Evolutionary conservation across 2,329 filamentous ascomycete species (phyloP), one percentile per base, ranked within the genome.

Genomic region (Juglanconis juglandina): DNA sequence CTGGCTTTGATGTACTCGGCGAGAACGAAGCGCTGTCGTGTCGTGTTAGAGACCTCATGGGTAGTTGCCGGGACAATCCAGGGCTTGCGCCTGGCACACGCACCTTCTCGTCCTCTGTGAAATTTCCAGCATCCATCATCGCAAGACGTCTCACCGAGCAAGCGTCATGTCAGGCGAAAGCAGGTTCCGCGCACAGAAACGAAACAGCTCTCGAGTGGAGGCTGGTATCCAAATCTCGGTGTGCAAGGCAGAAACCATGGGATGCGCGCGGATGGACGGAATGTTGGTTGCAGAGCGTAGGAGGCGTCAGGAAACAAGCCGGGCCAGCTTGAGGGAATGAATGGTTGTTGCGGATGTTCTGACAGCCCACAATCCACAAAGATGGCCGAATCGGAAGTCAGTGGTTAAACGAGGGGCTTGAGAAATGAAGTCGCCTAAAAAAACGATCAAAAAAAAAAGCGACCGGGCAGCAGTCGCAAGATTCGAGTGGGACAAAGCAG

Each of bases 1-100:
- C 82, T 85, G 62, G 76, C 76, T 66, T 85, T 86, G 71, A 86
- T 80, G 66, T 85, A 81, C 70, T 86, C 83, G 59, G 77, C 80
- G 59, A 86, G 76, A 62, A 85, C 73, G 68, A 84, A 84, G 64
- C 82, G 81, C 83, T 86, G 67, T n/a, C 52, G 48, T 60, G 14
- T n/a, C 47, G 50, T 44, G 42, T 58, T 9, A 50, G 42, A 56
- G 14, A 48, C 3, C 42, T 34, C 47, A 56, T 58, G 34, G 34
- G 9, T 11, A 10, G 7, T 37, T 24, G 14, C 9, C 34, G 17
- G 17, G 47, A 56, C 56, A 59, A 58, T 56, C 49, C 13, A 55
- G 49, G 44, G 14, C 50, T 59, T 54, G 49, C 46, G 24, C 37
- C 44, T 60, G 46, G 53, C 56, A n/a, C 62, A 68, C 72, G 59